Percentiles rank a stretch among this genome's conserved stretches.
phyloP scores from a whole-genome alignment of 371 early-diverging fungal species.

The Blastocladiella emersonii region DNA sequence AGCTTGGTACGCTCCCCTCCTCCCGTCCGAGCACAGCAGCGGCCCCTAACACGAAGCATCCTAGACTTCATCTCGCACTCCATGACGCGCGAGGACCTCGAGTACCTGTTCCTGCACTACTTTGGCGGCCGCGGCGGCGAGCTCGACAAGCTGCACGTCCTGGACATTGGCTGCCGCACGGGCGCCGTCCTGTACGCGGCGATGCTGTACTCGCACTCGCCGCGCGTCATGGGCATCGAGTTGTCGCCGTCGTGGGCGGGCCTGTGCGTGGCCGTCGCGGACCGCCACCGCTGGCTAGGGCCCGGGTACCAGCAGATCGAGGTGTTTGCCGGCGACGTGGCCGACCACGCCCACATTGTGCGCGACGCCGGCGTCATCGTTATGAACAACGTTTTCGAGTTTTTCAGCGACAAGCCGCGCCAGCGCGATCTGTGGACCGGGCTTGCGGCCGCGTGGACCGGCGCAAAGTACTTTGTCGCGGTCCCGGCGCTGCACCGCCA shows the following conservation, averaged over 20 bases:
- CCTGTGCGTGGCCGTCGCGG: neutral
- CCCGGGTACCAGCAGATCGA: neutral
- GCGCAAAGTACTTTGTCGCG: neutral
- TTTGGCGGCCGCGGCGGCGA: conserved; percentile 24
- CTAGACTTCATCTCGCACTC: conserved; percentile 54
- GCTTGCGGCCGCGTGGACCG: conserved; percentile 12
- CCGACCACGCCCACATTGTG: conserved; percentile 5
- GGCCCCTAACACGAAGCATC: neutral
- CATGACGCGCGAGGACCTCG: conserved; percentile 40
- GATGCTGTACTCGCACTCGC: conserved; percentile 9
- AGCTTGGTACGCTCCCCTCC: no score
- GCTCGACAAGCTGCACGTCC: conserved; percentile 36
- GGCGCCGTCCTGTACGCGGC: conserved; percentile 49
- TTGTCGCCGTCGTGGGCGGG: neutral
- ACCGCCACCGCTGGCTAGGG: no score
- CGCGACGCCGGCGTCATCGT: conserved; percentile 29
- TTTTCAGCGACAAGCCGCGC: conserved; percentile 31
- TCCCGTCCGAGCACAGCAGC: no score
- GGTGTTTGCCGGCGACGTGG: neutral
- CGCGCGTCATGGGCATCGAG: neutral
- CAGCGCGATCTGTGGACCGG: conserved; percentile 47
- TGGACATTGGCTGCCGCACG: conserved; percentile 48
- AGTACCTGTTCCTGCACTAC: conserved; percentile 38
- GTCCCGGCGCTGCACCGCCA: neutral
- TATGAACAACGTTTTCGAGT: conserved; percentile 53